Percentiles rank a stretch among this genome's conserved stretches.
phyloP scores from a whole-genome alignment of 2,329 filamentous ascomycete species.

The Xylariaceae sp. region DNA sequence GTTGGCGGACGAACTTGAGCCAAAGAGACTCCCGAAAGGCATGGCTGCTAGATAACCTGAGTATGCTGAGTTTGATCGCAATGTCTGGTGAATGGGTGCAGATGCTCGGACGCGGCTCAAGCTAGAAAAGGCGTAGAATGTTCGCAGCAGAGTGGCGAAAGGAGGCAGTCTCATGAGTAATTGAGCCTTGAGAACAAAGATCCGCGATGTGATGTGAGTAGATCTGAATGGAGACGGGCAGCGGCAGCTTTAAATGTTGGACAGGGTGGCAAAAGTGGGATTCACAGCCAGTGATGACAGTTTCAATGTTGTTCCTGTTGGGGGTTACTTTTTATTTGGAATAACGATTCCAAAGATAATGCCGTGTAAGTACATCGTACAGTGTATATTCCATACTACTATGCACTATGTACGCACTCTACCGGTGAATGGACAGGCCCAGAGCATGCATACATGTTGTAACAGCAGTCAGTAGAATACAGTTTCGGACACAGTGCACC shows the following conservation, averaged over 20 bases:
- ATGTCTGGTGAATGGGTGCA: constrained; percentile 17
- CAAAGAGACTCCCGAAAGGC: constrained; percentile 70
- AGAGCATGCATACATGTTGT: no score
- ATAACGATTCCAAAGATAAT: constrained; percentile 1
- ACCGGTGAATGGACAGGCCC: neutral
- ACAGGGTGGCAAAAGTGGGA: constrained; percentile 3
- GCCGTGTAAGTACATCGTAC: neutral
- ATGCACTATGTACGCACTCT: neutral
- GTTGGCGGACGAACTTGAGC: constrained; percentile 50
- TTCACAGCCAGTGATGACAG: constrained; percentile 15
- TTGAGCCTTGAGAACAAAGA: neutral
- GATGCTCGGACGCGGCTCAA: constrained; percentile 38
- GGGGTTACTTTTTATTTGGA: constrained; percentile 14
- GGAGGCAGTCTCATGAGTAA: constrained; percentile 48
- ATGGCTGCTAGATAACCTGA: constrained; percentile 33
- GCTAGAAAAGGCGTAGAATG: constrained; percentile 45
- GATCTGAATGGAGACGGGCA: neutral
- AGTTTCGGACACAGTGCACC: no score
- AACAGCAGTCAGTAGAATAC: no score
- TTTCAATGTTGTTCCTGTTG: constrained; percentile 7
- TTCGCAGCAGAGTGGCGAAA: constrained; percentile 43
- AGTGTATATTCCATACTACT: neutral
- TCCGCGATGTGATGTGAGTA: neutral
- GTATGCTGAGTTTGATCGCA: constrained; percentile 24
- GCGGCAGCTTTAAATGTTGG: constrained; percentile 7